Evolutionary conservation across 306 rosid species (phyloP).

Genomic region (Fragaria vesca): DNA sequence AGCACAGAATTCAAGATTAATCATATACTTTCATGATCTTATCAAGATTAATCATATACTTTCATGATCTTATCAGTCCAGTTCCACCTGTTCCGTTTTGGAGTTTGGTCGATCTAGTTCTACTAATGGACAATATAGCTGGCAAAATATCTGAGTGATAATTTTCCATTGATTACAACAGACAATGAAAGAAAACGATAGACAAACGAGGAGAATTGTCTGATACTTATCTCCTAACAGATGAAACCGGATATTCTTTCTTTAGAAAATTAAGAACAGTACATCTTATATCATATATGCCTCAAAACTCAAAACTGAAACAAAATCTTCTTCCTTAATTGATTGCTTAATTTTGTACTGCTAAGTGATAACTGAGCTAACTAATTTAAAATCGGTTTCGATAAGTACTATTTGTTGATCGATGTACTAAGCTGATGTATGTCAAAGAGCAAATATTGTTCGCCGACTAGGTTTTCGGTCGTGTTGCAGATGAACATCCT

Average conservation of each 20-base stretch:
- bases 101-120: too few relatives aligned
- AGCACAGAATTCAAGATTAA: neutral
- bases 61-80: neutral
- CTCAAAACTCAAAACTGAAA: neutral
- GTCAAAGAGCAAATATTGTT: constrained; percentile 13
- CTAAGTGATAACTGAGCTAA: neutral
- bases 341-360: neutral
- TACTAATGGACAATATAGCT: neutral
- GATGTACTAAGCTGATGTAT: neutral
- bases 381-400: neutral
- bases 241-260: neutral
- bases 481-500: constrained; percentile 15
- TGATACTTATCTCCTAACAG: neutral
- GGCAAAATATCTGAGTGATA: neutral
- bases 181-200: neutral
- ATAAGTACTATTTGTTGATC: neutral
- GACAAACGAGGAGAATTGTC: neutral
- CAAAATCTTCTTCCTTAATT: neutral
- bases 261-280: neutral
- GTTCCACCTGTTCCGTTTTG: too few relatives aligned
- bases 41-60: too few relatives aligned
- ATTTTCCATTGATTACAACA: constrained; percentile 1
- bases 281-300: neutral
- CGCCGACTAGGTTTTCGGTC: constrained; percentile 5
- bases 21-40: neutral